Base-by-base conservation (phyloP, 108 stramenopile species). In the Asterionellopsis glacialis region DNA sequence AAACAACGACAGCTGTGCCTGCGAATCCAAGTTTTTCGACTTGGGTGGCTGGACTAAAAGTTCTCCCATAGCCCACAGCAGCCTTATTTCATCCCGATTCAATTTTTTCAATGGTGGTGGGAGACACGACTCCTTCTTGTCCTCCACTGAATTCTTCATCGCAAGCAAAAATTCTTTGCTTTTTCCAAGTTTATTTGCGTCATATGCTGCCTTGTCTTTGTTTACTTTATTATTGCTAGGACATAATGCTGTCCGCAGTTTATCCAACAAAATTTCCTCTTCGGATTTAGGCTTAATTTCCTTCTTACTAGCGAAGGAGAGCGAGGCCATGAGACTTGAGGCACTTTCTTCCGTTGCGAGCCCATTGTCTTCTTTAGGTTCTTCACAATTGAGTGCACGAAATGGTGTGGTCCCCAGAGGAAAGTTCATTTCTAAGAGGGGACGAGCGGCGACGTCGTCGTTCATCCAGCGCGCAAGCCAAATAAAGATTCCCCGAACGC, bases 401-500 rank as follows among this genome's bases (percentile, higher is more conserved):
- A 82, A 77, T 9, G 85, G 82, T 12, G 75, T 69, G 56, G 72
- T 78, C 19, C 65, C 55, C 13, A 87, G 64, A 15, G 72, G 68
- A 44, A 72, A 73, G 21, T 62, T 55, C n/a, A 47, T 64, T 41
- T 62, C 70, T 52, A 76, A 76, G 40, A 59, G 54, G 22, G 81
- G 65, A 24, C 80, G 57, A 49, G 26, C 41, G 0, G 73, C 56
- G 45, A 59, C 68, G 23, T 80, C 75, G 0, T 67, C 28, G 41
- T 55, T 57, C 72, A 79, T 75, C 64, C 76, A 71, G 39, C 75
- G 73, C 19, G 82, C 61, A 14, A 92, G 57, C 91, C 87, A 87
- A 22, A 56, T 18, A 9, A 83, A 71, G 11, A 84, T 52, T 33
- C 64, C 55, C 39, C 56, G 50, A 1, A 85, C 70, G 26, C 68